Conservation (phyloP, 306 rosid genomes). For the Lathyrus aphaca region DNA sequence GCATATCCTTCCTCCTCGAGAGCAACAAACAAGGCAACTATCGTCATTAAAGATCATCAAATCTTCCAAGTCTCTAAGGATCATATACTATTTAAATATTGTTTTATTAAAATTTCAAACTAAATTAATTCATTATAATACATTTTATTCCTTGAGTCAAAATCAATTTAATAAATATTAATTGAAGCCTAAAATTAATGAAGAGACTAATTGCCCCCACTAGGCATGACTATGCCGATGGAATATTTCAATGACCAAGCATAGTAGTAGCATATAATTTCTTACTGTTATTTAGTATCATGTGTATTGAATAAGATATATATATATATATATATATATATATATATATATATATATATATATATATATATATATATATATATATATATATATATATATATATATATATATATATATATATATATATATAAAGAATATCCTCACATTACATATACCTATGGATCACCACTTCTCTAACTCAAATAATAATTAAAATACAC, state of each 20-base stretch:
- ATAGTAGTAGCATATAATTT: slow-evolving; percentile 16
- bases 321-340: background rate
- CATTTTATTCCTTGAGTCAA: background rate
- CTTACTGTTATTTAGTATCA: slow-evolving; percentile 25
- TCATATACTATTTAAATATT: background rate
- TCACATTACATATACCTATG: no score
- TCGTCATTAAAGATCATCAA: no score
- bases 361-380: slow-evolving; percentile 13
- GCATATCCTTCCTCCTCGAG: no score
- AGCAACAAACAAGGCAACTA: no score
- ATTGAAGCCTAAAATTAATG: background rate
- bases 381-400: slow-evolving; percentile 7
- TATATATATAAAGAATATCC: background rate
- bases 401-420: slow-evolving; percentile 4
- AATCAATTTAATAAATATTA: background rate
- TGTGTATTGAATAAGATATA: slow-evolving; percentile 37
- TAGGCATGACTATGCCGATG: slow-evolving; percentile 22
- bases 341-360: background rate
- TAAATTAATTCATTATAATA: background rate
- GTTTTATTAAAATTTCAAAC: background rate
- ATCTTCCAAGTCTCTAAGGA: no score
- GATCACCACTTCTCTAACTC: no score
- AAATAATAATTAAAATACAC: slow-evolving; percentile 31
- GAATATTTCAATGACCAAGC: slow-evolving; percentile 16
- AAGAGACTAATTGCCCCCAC: slow-evolving; percentile 37